Evolutionary conservation across 345 rosid genomes (phyloP), one percentile per base, ranked within the genome.

Genomic region (Clarkia xantiana): DNA sequence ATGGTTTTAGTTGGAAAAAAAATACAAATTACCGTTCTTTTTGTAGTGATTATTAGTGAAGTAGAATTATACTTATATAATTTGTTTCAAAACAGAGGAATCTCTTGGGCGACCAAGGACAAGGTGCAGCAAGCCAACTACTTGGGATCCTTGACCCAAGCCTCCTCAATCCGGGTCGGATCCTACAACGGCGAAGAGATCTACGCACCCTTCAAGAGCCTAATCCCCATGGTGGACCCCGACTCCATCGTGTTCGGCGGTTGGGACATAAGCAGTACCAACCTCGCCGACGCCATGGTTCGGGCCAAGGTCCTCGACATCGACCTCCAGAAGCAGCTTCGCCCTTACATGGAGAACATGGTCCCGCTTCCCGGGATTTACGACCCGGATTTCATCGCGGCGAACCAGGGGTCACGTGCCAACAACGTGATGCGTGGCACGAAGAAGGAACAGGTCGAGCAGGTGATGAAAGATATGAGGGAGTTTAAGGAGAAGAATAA

Each of bases 81-180:
- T n/a, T n/a, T n/a, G n/a, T n/a, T n/a, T n/a, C n/a, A n/a, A n/a
- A n/a, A n/a, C 71, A 89, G 97, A 63, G 97, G 95, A 71, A 84
- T 91, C 63, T 86, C 96, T 15, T 91, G 96, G 98, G 95, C 94
- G 14, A 91, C 98, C 4, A 91, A 91, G 72, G 98, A 91, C 76
- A 91, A 80, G 49, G 94, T 86, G 51, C 98, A 91, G 49, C 96
- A 80, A 62, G 90, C 98, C 40, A 91, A 91, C 66, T 91, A 86
- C 64, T 91, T 86, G 58, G 98, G 98, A 18, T 91, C 98, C 1
- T 71, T 91, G 2, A 91, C 98, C n/a, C 98, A 91, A 63, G 96
- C 96, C 45, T 91, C 96, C 16, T 50, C 84, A 17, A 78, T 91
- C 44, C 63, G 98, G 38, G 87, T 91, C 63, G 98, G 98, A 61